Base-by-base conservation (phyloP, 2,329 filamentous ascomycete genomes). In the Aspergillus fructus region DNA sequence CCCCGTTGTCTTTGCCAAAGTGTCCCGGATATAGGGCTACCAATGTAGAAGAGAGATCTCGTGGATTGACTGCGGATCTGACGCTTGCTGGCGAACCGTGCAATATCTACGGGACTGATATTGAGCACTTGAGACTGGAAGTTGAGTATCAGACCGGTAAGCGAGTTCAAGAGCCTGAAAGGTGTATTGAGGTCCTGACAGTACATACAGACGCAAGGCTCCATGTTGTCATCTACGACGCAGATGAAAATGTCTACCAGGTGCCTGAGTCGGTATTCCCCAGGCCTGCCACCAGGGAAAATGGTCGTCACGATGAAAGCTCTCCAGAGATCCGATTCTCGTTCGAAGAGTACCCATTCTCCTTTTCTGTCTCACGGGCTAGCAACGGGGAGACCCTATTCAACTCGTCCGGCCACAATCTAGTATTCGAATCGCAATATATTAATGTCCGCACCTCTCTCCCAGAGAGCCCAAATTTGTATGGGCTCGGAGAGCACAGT, bases 341-440 rank as follows among this genome's bases (percentile, higher is more conserved):
- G 42, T 79, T 82, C 53, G 73, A 76, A 12, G 74, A 78, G 33
- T 76, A 78, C 9, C 89, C 89, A 0, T 91, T 91, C 74, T 86
- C 83, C 7, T 92, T 92, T 74, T 79, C 78, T 0, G 79, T 93
- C 7, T 61, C 68, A 11, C 69, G 75, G 47, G 66, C 13, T 6
- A 53, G 51, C 43, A 53, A 56, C 15, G 60, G 71, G 5, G 69
- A 77, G 53, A 67, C 74, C 0, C 63, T 91, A 6, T 91, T 91
- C 69, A 86, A 93, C 65, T 90, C 89, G 0, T 85, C 85, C 0
- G 86, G 81, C 1, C 82, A 83, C 4, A 78, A 80, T 6, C 76
- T 94, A 11, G 78, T 94, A 45, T 94, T 92, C 65, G 87, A 94
- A 74, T 85, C 84, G 9, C 90, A 94, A 71, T 94, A 91, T 66